Percentiles rank a stretch among this genome's conserved stretches.
These are phyloP conservation scores for Ophioceras dolichostomum DNA, from an alignment of 2,329 filamentous ascomycete genomes.

Conservation along the genomic window DNA sequence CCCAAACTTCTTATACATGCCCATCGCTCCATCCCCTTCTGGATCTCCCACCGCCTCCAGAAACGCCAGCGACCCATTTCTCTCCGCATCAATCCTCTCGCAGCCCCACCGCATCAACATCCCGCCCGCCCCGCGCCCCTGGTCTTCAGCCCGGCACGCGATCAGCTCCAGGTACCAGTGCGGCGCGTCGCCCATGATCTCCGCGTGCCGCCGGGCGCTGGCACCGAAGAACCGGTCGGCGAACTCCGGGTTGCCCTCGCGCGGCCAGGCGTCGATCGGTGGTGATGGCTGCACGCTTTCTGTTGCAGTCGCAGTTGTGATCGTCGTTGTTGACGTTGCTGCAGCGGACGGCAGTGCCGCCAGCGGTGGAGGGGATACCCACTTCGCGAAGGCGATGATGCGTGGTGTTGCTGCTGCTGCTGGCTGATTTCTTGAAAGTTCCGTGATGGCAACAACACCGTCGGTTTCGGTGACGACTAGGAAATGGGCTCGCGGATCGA, in stretches of 20 bases:
- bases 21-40: neutral
- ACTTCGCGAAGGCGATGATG: conserved; percentile 34
- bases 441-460: too few relatives aligned
- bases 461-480: conserved; percentile 23
- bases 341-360: conserved; percentile 12
- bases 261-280: conserved; percentile 23
- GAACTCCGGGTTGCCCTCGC: conserved; percentile 20
- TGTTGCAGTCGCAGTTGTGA: too few relatives aligned
- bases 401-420: conserved; percentile 4
- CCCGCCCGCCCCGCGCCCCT: conserved; percentile 31
- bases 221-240: conserved; percentile 26
- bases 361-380: conserved; percentile 20
- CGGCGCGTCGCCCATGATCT: conserved; percentile 24
- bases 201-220: conserved; percentile 20
- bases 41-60: neutral
- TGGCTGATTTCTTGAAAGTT: neutral
- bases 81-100: conserved; percentile 27
- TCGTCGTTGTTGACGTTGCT: too few relatives aligned
- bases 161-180: conserved; percentile 39
- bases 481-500: conserved; percentile 22
- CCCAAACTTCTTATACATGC: neutral
- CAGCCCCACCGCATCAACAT: conserved; percentile 34
- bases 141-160: conserved; percentile 25
- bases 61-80: conserved; percentile 17
- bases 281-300: conserved; percentile 10